Evolutionary conservation across 1,139 yeast species (phyloP).

Genomic region (Hansenula sp.): DNA sequence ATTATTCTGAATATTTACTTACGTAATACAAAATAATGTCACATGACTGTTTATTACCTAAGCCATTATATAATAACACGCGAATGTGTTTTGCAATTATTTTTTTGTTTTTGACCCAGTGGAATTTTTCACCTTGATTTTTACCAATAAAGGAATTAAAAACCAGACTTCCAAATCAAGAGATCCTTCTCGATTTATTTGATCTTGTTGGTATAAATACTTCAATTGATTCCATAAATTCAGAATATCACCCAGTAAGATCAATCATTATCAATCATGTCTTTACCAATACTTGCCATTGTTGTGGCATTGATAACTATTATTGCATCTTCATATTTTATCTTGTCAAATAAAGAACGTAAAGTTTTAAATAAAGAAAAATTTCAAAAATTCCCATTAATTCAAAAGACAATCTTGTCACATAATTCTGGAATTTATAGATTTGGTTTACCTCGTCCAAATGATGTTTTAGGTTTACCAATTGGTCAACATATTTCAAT

Average conservation of each 20-base stretch:
- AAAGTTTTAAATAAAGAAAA: conserved; percentile 44
- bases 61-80: no score
- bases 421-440: conserved; percentile 85
- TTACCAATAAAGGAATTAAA: no score
- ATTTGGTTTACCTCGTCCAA: conserved; percentile 74
- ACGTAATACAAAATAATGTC: no score
- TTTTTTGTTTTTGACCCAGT: background rate
- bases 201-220: no score
- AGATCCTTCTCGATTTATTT: background rate
- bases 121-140: no score
- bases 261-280: background rate
- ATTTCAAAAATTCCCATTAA: conserved; percentile 78
- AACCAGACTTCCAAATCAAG: background rate
- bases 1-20: no score
- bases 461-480: conserved; percentile 82
- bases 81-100: background rate
- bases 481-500: conserved; percentile 91
- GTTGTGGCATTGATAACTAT: conserved; percentile 10
- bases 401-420: conserved; percentile 70
- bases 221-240: no score
- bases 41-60: no score
- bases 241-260: no score
- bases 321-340: conserved; percentile 7
- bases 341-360: conserved; percentile 9
- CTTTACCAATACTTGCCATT: conserved; percentile 8